Evolutionary conservation across 768 basidiomycete species (phyloP).

Genomic region (Suillus plorans): DNA sequence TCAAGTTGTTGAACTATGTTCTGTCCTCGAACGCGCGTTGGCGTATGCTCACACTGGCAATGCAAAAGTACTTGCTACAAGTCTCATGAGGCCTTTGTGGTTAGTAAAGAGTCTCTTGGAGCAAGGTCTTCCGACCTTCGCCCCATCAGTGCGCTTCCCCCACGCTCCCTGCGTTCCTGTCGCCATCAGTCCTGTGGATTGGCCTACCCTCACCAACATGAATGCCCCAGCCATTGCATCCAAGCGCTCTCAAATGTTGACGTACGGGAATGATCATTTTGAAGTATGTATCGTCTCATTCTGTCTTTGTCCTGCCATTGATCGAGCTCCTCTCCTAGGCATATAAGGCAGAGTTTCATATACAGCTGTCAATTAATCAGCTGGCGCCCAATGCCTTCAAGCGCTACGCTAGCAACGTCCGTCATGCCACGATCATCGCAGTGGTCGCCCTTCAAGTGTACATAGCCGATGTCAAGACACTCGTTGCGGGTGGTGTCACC

Average conservation of each 20-base stretch:
- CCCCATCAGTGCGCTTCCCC: too few species aligned
- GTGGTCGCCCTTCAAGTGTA: background rate
- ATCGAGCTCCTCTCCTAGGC: background rate
- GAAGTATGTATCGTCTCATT: background rate
- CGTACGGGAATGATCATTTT: background rate
- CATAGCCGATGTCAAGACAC: background rate
- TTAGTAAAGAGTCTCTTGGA: too few species aligned
- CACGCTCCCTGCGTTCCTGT: too few species aligned
- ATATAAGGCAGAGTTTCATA: background rate
- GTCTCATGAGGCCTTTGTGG: too few species aligned
- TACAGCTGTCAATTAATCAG: background rate
- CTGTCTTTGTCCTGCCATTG: background rate
- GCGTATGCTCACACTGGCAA: too few species aligned
- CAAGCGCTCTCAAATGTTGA: background rate
- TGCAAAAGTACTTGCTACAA: too few species aligned
- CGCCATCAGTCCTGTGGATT: too few species aligned
- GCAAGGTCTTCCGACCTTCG: too few species aligned
- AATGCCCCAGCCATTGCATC: too few species aligned
- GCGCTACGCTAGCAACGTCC: background rate
- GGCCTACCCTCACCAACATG: too few species aligned
- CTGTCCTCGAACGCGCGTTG: too few species aligned
- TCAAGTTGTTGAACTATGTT: too few species aligned
- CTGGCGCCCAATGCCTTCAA: background rate
- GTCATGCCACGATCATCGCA: background rate
- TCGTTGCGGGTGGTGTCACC: background rate